Percentiles rank a stretch among this genome's conserved stretches.
These are phyloP conservation scores for Pythium graminicola DNA, from an alignment of 352 stramenopile genomes.

Conservation along the genomic window DNA sequence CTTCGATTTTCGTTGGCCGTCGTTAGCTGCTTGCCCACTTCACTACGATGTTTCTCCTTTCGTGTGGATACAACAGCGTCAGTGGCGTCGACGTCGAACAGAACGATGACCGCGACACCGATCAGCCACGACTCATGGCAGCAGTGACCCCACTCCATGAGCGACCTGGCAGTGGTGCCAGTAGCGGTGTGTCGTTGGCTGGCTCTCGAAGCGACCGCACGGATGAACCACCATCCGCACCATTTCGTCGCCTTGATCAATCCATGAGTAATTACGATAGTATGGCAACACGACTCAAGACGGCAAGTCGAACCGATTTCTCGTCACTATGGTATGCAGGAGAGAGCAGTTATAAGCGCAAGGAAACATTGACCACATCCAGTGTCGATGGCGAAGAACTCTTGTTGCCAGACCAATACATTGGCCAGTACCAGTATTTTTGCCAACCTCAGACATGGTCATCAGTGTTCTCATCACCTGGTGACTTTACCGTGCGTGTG, in stretches of 20 bases:
- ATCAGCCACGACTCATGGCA: background rate
- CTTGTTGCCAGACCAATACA: conserved; percentile 57
- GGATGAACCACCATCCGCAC: background rate
- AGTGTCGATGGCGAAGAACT: conserved; percentile 37
- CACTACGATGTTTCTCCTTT: conserved; percentile 34
- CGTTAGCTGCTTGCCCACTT: no score
- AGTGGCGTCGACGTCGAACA: conserved; percentile 9
- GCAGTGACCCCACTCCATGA: conserved; percentile 4
- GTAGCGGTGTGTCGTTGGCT: background rate
- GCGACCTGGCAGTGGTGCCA: background rate
- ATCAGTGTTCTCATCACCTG: conserved; percentile 57
- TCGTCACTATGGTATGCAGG: conserved; percentile 13
- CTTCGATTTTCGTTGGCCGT: no score
- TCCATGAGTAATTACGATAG: conserved; percentile 33
- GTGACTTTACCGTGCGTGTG: conserved; percentile 76
- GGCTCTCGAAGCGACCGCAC: conserved; percentile 6
- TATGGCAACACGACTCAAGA: conserved; percentile 26
- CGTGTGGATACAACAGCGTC: conserved; percentile 30
- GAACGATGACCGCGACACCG: background rate
- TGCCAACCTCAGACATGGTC: conserved; percentile 64
- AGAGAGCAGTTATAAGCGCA: conserved; percentile 1
- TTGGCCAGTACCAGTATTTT: conserved; percentile 60
- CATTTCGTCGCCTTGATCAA: conserved; percentile 6
- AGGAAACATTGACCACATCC: background rate
- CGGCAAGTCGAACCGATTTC: conserved; percentile 19